Evolutionary conservation across 768 basidiomycete species (phyloP).

Genomic region (Kockovaella imperatae): DNA sequence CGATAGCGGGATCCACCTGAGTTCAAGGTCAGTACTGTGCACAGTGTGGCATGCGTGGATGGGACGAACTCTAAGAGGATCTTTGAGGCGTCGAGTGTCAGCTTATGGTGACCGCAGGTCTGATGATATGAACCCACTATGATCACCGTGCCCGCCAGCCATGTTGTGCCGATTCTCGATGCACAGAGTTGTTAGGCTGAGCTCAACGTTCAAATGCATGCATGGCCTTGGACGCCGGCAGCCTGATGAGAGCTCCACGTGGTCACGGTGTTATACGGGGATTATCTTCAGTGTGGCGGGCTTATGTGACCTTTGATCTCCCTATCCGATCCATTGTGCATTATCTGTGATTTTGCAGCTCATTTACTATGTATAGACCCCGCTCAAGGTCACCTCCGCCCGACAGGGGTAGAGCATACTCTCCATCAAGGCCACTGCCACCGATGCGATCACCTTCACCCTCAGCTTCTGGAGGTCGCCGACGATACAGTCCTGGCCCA

Average conservation of each 20-base stretch:
- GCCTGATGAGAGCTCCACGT: too few relatives aligned
- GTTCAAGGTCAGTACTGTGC: not conserved
- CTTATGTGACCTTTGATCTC: too few relatives aligned
- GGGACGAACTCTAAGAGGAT: slow-evolving; percentile 18
- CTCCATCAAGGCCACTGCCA: slow-evolving; percentile 27
- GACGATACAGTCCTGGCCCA: not conserved
- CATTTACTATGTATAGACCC: slow-evolving; percentile 23
- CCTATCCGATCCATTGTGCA: too few relatives aligned
- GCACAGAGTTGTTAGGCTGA: too few relatives aligned
- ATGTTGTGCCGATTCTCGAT: slow-evolving; percentile 44
- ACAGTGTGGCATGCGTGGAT: not conserved
- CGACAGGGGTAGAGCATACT: slow-evolving; percentile 26
- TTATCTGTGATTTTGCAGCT: not conserved
- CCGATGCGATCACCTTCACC: slow-evolving; percentile 5
- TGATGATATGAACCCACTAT: slow-evolving; percentile 7
- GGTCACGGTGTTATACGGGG: too few relatives aligned
- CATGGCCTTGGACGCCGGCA: too few relatives aligned
- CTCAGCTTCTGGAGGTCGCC: not conserved
- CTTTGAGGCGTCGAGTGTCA: slow-evolving; percentile 4
- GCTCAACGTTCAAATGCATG: too few relatives aligned
- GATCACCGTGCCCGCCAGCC: slow-evolving; percentile 60
- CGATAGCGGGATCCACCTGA: slow-evolving; percentile 55
- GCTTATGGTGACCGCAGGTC: not conserved
- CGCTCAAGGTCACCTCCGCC: slow-evolving; percentile 18
- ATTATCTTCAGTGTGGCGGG: too few relatives aligned